These are phyloP conservation scores for Jatropha podagrica DNA, from an alignment of 441 rosid species.

Conservation along the genomic window DNA sequence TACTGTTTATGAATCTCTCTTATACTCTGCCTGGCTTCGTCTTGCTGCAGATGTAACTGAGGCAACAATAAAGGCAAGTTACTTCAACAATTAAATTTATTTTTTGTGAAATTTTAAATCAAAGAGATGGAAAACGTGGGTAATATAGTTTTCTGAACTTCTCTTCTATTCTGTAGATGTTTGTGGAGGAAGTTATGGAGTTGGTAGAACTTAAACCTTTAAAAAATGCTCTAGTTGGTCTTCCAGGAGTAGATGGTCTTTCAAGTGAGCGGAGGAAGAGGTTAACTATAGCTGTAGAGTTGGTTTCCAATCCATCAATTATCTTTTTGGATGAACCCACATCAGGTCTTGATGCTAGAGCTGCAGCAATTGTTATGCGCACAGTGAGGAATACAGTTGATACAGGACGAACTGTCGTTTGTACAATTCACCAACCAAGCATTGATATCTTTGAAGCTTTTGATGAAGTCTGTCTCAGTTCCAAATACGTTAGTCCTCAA, in stretches of 20 bases:
- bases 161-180: constrained; percentile 39
- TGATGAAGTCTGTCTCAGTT: constrained; percentile 54
- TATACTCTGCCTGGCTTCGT: constrained; percentile 78
- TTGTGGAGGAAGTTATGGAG: constrained; percentile 74
- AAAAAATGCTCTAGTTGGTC: constrained; percentile 64
- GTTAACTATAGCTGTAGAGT: constrained; percentile 77
- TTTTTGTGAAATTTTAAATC: not conserved
- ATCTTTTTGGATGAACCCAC: constrained; percentile 91
- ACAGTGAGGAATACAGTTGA: constrained; percentile 88
- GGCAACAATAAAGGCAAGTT: constrained; percentile 47
- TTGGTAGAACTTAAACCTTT: constrained; percentile 58
- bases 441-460: constrained; percentile 87
- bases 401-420: constrained; percentile 81
- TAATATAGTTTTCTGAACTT: not conserved
- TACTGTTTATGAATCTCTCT: constrained; percentile 62
- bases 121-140: not conserved
- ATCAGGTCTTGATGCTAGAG: constrained; percentile 87
- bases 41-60: constrained; percentile 50
- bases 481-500: not conserved
- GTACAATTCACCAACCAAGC: constrained; percentile 91
- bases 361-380: constrained; percentile 88
- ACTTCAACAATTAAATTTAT: not conserved
- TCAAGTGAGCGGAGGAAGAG: constrained; percentile 81
- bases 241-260: constrained; percentile 66
- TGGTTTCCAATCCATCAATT: constrained; percentile 81